Evolutionary conservation across 768 basidiomycete species (phyloP), one percentile per base, ranked within the genome.

Genomic region (Basidioascus undulatus): DNA sequence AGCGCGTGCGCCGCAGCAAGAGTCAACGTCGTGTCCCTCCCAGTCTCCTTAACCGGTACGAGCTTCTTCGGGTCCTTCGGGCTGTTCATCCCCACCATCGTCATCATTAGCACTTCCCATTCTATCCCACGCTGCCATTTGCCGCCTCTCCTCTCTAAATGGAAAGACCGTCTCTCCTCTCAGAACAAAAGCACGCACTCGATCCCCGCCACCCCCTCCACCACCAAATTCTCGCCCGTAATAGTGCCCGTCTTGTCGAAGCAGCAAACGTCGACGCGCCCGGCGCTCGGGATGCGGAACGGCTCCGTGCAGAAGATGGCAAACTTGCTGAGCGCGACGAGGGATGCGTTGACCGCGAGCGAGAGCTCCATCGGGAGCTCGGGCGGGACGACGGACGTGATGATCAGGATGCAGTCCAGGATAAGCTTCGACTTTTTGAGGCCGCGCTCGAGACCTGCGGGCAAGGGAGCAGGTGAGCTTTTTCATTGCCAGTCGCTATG

Each of bases 181-280:
- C 10, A 20, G 15, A 11, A 9, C 12, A 11, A 25, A 1, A 16
- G n/a, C 13, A 62, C 81, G 52, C 53, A 94, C 87, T 83, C 69
- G 34, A 92, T 67, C 39, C 87, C 92, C 21, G 70, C 81, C 32
- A 98, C 69, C 40, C 92, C 92, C 55, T 98, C 87, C 1, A 96
- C 66, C 7, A 94, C 84, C 11, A 96, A 62, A 55, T 86, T 76
- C 57, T 94, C 87, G 0, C 83, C 83, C 0, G 92, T 98, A 49
- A 98, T 94, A 0, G 92, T 96, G 19, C 89, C 92, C 0, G 92
- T 98, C 67, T 98, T 98, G 61, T 98, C 92, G 51, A 98, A 96
- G 59, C 92, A 96, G 59, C 92, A 98, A 13, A 96, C 77, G 50
- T 98, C 92, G 3, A 96, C 86, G 18, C 84, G 71, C 5, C 92